A percentile compares a stretch with the other conserved stretches of the same genome.
phyloP scores from a whole-genome alignment of 768 basidiomycete species.

The Pleurotus sapidus region DNA sequence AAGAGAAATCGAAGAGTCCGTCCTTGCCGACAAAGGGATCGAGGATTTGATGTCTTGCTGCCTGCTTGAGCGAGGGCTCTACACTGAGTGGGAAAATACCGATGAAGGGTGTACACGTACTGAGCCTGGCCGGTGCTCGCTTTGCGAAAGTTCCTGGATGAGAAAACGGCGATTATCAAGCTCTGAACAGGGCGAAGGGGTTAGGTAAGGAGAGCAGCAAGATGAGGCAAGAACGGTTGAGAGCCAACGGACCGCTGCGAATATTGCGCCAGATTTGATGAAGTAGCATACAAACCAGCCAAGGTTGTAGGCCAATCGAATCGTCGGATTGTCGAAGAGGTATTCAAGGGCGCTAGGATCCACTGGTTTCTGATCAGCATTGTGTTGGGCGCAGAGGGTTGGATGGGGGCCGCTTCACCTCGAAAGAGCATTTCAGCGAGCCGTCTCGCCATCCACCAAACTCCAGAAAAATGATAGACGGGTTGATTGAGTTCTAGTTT shows the following conservation, averaged over 20 bases:
- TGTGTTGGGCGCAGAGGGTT: too few species aligned
- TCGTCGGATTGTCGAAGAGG: not conserved
- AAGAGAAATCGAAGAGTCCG: too few species aligned
- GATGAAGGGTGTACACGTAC: too few species aligned
- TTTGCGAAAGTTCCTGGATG: not conserved
- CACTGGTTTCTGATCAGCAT: not conserved
- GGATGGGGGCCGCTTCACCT: not conserved
- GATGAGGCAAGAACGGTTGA: not conserved
- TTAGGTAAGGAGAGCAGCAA: not conserved
- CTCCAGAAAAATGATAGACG: not conserved
- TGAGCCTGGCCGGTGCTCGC: too few species aligned
- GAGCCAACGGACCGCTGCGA: not conserved
- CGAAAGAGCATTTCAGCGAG: not conserved
- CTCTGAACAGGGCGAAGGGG: not conserved
- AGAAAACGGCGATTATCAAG: not conserved
- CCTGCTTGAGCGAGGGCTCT: too few species aligned
- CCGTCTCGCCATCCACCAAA: not conserved
- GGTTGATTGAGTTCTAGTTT: not conserved
- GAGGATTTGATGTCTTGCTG: too few species aligned
- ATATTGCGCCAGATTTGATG: not conserved
- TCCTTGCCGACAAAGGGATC: too few species aligned
- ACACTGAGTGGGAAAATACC: too few species aligned
- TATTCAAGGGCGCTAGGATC: not conserved
- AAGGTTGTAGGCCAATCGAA: not conserved
- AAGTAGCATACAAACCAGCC: not conserved